These are phyloP conservation scores for Pythium volutum DNA, from an alignment of 352 stramenopile genomes.

Conservation along the genomic window DNA sequence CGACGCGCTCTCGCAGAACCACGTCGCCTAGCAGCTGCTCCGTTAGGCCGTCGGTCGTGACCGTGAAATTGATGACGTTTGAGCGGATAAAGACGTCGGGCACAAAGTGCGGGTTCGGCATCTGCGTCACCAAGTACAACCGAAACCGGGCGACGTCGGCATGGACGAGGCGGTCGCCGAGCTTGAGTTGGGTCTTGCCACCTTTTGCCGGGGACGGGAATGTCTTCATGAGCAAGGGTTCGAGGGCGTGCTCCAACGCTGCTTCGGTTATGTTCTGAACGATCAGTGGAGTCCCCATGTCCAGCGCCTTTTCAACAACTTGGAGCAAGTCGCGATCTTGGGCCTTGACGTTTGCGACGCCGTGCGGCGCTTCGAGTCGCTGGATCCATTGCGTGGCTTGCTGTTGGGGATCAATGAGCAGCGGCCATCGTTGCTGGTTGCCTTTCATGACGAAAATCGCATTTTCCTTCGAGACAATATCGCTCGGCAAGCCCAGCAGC, in stretches of 20 bases:
- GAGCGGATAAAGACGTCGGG: conserved; percentile 92
- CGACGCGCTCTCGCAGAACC: conserved; percentile 77
- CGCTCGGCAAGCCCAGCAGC: conserved; percentile 84
- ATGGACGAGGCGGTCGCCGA: conserved; percentile 70
- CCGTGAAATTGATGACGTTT: conserved; percentile 93
- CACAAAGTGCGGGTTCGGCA: conserved; percentile 89
- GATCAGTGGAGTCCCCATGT: conserved; percentile 41
- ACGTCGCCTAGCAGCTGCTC: conserved; percentile 89
- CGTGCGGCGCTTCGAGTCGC: conserved; percentile 64
- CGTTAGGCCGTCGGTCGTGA: conserved; percentile 88
- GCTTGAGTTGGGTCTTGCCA: conserved; percentile 36
- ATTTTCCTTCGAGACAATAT: conserved; percentile 89
- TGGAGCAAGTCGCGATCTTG: conserved; percentile 40
- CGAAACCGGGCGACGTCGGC: conserved; percentile 77
- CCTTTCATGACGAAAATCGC: conserved; percentile 83
- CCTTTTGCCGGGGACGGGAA: not conserved
- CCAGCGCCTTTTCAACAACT: conserved; percentile 39
- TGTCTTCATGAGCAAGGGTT: conserved; percentile 44
- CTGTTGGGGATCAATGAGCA: conserved; percentile 94
- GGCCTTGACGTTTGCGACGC: conserved; percentile 73
- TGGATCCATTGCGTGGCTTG: conserved; percentile 92
- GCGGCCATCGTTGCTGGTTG: conserved; percentile 84
- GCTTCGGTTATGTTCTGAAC: conserved; percentile 55
- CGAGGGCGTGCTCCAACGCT: conserved; percentile 46
- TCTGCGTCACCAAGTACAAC: conserved; percentile 90